These are phyloP conservation scores for Penicillium paneum DNA, from an alignment of 2,329 filamentous ascomycete species.

Conservation along the genomic window DNA sequence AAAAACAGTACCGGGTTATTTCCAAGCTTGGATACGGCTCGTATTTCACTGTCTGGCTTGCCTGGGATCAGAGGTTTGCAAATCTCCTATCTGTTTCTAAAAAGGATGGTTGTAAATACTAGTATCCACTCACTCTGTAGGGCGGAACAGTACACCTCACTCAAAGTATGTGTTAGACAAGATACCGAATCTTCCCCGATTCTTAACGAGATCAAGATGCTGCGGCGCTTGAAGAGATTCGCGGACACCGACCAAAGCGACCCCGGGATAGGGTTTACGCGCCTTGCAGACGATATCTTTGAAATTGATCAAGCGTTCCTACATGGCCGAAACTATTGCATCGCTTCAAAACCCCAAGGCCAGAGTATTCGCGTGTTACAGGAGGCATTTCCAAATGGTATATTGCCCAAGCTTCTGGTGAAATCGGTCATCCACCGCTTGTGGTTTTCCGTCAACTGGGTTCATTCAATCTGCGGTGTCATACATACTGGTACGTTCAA, in stretches of 20 bases:
- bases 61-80: neutral
- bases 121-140: no score
- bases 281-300: neutral
- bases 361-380: neutral
- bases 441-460: neutral
- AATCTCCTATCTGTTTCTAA: no score
- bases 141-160: no score
- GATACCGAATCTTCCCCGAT: no score
- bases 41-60: neutral
- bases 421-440: neutral
- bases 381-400: neutral
- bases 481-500: neutral
- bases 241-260: no score
- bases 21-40: neutral
- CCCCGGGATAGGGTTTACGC: no score
- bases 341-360: neutral
- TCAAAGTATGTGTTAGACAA: no score
- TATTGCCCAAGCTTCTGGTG: neutral
- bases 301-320: neutral
- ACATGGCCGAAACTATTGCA: neutral
- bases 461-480: neutral
- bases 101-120: no score
- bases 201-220: no score
- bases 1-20: neutral
- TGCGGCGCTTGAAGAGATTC: no score